Base-by-base conservation (phyloP, 1,284 basidiomycete species). In the Papiliotrema flavescens region DNA sequence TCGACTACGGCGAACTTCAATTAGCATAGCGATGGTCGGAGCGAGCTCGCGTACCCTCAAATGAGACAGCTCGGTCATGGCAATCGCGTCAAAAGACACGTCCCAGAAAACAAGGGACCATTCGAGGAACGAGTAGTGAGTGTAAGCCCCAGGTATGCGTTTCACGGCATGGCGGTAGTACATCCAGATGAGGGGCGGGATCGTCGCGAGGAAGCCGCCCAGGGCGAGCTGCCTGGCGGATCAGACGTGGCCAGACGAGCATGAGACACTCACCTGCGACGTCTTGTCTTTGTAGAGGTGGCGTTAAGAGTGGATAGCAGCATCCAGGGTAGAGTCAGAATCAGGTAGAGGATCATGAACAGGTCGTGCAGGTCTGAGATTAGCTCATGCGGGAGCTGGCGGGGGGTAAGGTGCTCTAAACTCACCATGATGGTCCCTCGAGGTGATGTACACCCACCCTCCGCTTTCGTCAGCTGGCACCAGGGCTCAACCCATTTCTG, bases 401-500 rank as follows among this genome's bases (percentile, higher is more conserved):
- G 15, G 11, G 22, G 20, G 13, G 6, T 20, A 5, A 37, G 28
- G 4, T 36, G 13, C 3, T 20, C 6, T 6, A 28, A 17, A 53
- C 69, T 58, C 49, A 71, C 71, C 73, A 51, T 75, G 75, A 51
- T 73, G 63, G 58, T 77, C 75, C 22, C 70, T 57, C 1, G 71
- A 78, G 1, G 93, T 95, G 65, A 96, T 85, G 67, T 87, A 96
- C 44, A 95, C 89, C 91, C 91, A 97, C 24, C 91, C 91, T 24
- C 71, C 72, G 53, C 67, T 68, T n/a, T 15, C 5, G 41, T 66
- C 51, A 70, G 67, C 11, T 20, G 2, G 34, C 15, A 2, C 23
- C 13, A 36, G 14, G 34, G n/a, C 14, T 39, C n/a, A 37, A 28
- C 20, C 11, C 17, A 13, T 32, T 47, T 7, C 3, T 0, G 60